A percentile compares a stretch with the other conserved stretches of the same genome.
Conservation (phyloP, 257 asterid genomes). For the Primulina eburnea region DNA sequence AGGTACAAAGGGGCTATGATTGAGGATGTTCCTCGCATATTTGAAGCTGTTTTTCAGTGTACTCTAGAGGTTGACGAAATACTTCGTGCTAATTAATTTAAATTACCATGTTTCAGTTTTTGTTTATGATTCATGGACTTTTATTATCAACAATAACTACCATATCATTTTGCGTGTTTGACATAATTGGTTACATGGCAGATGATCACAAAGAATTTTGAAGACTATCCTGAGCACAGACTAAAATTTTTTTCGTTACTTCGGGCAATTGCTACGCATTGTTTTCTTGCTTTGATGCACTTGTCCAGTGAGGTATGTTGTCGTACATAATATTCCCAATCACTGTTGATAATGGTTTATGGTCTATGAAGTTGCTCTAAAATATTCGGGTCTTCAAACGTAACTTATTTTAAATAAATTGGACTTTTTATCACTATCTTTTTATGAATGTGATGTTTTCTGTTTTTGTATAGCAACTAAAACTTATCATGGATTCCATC, state of each 20-base stretch:
- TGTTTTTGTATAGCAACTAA: constrained; percentile 67
- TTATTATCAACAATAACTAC: not conserved
- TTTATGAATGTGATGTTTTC: constrained; percentile 17
- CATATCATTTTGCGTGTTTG: constrained; percentile 3
- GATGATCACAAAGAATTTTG: constrained; percentile 98
- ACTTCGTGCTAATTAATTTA: not conserved
- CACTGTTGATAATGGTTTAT: constrained; percentile 4
- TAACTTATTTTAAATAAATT: constrained; percentile 11
- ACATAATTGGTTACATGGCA: constrained; percentile 30
- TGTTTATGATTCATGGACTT: not conserved
- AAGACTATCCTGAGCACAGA: constrained; percentile 98
- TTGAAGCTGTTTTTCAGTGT: constrained; percentile 97
- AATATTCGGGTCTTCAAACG: constrained; percentile 8
- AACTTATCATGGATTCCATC: constrained; percentile 95
- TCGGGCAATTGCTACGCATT: constrained; percentile 88
- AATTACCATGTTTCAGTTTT: not conserved
- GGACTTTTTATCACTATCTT: not conserved
- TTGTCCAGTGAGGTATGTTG: constrained; percentile 80
- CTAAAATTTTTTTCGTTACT: constrained; percentile 93
- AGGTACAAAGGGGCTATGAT: constrained; percentile 91
- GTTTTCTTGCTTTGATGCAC: constrained; percentile 86
- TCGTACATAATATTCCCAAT: not conserved
- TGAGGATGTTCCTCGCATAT: constrained; percentile 92
- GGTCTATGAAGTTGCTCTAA: constrained; percentile 5
- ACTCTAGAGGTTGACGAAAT: constrained; percentile 76